Evolutionary conservation across 2,329 filamentous ascomycete genomes (phyloP).

Genomic region (Paraphoma sp.): DNA sequence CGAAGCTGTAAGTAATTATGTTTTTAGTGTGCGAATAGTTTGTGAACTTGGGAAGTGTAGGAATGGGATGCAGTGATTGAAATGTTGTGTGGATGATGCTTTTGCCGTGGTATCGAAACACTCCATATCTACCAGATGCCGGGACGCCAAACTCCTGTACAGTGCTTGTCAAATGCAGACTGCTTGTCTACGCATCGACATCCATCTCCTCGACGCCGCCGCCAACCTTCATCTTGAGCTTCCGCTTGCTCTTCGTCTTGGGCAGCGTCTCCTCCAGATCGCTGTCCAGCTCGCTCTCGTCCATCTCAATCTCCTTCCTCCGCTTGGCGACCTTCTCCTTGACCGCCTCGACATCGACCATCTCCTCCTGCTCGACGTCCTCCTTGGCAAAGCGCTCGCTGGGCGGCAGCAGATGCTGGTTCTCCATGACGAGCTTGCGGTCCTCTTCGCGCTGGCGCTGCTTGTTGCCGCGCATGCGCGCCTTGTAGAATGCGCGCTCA

Average conservation of each 20-base stretch:
- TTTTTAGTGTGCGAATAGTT: too few relatives aligned
- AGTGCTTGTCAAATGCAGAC: background rate
- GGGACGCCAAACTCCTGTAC: conserved; percentile 32
- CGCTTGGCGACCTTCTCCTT: conserved; percentile 62
- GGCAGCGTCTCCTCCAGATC: conserved; percentile 43
- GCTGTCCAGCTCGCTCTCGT: conserved; percentile 53
- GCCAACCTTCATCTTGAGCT: conserved; percentile 55
- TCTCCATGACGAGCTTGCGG: conserved; percentile 86
- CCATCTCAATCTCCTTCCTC: conserved; percentile 69
- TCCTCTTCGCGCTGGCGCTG: conserved; percentile 80
- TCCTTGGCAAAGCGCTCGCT: conserved; percentile 52
- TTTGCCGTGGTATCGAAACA: conserved; percentile 38
- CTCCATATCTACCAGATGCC: conserved; percentile 25
- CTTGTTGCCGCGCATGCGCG: conserved; percentile 89
- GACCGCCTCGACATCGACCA: conserved; percentile 53
- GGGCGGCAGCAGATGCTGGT: conserved; percentile 85
- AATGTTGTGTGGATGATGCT: conserved; percentile 12
- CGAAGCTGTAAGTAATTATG: conserved; percentile 5
- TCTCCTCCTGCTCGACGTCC: conserved; percentile 65
- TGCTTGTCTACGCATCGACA: conserved; percentile 44
- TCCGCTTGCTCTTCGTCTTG: conserved; percentile 55
- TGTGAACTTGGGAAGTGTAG: too few relatives aligned
- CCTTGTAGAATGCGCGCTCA: conserved; percentile 93
- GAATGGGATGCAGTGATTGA: background rate
- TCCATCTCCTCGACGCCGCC: conserved; percentile 57